Evolutionary conservation across 2,329 filamentous ascomycete species (phyloP).

Genomic region (Paraphaeosphaeria minitans): DNA sequence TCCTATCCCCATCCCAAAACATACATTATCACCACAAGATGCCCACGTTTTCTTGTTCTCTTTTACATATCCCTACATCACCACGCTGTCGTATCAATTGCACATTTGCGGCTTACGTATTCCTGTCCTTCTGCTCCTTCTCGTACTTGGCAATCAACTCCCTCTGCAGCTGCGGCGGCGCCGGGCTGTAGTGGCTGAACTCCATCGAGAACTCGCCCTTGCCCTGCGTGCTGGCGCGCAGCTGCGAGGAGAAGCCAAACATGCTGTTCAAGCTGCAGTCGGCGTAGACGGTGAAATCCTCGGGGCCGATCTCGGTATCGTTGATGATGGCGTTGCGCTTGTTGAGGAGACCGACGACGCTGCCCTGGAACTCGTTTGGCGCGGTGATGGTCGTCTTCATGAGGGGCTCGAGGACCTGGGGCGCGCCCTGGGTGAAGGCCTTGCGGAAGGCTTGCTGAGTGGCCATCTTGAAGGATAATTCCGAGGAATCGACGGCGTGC

Average conservation of each 20-base stretch:
- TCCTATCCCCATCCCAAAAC: slow-evolving; percentile 10
- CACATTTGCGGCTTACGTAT: slow-evolving; percentile 64
- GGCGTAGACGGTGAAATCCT: slow-evolving; percentile 90
- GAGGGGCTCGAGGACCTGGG: slow-evolving; percentile 87
- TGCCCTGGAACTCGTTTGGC: slow-evolving; percentile 96
- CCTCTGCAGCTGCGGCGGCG: slow-evolving; percentile 86
- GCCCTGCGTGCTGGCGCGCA: slow-evolving; percentile 92
- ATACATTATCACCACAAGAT: slow-evolving; percentile 12
- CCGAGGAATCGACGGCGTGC: slow-evolving; percentile 96
- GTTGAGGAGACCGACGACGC: slow-evolving; percentile 92
- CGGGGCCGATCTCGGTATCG: slow-evolving; percentile 90
- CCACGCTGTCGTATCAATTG: background rate
- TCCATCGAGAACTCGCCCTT: slow-evolving; percentile 99
- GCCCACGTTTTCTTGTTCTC: background rate
- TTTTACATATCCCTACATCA: background rate
- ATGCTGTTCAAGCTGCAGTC: slow-evolving; percentile 95
- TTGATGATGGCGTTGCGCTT: slow-evolving; percentile 95
- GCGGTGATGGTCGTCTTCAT: slow-evolving; percentile 99
- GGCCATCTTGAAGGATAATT: slow-evolving; percentile 93
- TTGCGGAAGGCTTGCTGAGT: slow-evolving; percentile 97
- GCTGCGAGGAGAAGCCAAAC: slow-evolving; percentile 94
- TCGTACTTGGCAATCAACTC: slow-evolving; percentile 71
- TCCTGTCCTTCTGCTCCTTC: slow-evolving; percentile 68
- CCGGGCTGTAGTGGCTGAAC: slow-evolving; percentile 92
- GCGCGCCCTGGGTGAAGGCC: slow-evolving; percentile 79